These are phyloP conservation scores for Aspergillus aculeatinus DNA, from an alignment of 2,329 filamentous ascomycete genomes.

Conservation along the genomic window DNA sequence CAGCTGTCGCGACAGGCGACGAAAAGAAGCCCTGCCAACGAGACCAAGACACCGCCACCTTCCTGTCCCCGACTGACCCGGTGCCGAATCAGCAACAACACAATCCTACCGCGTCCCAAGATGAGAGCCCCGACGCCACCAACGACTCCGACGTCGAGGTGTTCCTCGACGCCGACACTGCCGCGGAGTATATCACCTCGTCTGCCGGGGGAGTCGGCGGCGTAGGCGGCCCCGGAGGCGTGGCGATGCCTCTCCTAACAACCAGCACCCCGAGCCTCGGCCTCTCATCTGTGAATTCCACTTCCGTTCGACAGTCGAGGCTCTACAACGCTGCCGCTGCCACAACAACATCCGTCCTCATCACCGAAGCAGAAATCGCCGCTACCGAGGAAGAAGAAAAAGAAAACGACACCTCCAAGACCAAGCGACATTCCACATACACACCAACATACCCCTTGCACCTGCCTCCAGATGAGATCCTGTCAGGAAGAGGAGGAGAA, in stretches of 20 bases:
- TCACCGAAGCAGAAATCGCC: background rate
- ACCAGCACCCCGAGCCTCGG: constrained; percentile 12
- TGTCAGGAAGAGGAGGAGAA: too few species aligned
- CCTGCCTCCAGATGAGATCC: background rate
- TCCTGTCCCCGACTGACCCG: constrained; percentile 3
- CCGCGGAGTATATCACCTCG: constrained; percentile 2
- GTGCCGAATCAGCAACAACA: background rate
- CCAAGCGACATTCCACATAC: background rate
- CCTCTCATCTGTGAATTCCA: constrained; percentile 1
- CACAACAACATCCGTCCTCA: background rate
- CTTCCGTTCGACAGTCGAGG: background rate
- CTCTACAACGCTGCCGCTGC: background rate
- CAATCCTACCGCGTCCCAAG: background rate
- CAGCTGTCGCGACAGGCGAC: background rate
- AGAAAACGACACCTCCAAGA: too few species aligned
- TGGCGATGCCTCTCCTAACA: background rate
- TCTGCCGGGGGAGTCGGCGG: background rate
- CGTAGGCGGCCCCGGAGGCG: background rate
- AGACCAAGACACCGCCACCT: constrained; percentile 10
- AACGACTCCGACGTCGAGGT: constrained; percentile 19
- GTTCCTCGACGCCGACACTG: constrained; percentile 17
- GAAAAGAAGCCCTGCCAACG: background rate
- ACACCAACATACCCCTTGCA: background rate
- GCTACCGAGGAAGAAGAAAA: background rate
- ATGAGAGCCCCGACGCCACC: background rate